These are phyloP conservation scores for Dujonia santamariae DNA, from an alignment of 1,139 yeast species.

Conservation along the genomic window DNA sequence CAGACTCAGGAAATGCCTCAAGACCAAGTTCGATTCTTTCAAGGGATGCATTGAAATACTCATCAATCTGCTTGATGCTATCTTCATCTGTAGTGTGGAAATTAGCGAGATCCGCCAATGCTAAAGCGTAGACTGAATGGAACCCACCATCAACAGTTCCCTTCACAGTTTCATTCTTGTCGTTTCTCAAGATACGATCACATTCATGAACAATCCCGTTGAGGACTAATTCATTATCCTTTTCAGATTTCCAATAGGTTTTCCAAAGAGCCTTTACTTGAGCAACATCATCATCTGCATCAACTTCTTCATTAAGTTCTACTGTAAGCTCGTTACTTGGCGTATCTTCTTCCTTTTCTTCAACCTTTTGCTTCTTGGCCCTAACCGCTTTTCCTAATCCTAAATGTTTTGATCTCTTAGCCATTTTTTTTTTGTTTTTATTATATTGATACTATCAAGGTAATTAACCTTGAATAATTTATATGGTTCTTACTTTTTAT, in stretches of 20 bases:
- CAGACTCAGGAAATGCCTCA: conserved; percentile 42
- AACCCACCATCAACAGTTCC: conserved; percentile 30
- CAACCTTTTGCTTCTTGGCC: conserved; percentile 46
- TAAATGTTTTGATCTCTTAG: conserved; percentile 60
- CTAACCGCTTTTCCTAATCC: conserved; percentile 73
- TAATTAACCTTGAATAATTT: no score
- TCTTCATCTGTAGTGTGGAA: conserved; percentile 39
- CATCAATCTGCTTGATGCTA: conserved; percentile 23
- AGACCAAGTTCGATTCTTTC: conserved; percentile 69
- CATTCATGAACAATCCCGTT: conserved; percentile 92
- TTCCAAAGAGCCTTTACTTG: conserved; percentile 73
- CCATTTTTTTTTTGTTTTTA: no score
- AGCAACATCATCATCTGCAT: conserved; percentile 73
- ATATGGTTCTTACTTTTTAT: no score
- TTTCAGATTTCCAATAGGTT: conserved; percentile 52
- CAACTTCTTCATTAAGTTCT: conserved; percentile 66
- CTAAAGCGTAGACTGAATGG: conserved; percentile 70
- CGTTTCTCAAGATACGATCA: conserved; percentile 67
- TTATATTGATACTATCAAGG: no score
- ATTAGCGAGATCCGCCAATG: conserved; percentile 65
- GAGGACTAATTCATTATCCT: conserved; percentile 60
- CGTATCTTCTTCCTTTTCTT: conserved; percentile 15
- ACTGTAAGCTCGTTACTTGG: conserved; percentile 52
- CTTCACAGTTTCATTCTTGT: conserved; percentile 20
- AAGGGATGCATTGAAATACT: conserved; percentile 64